Conservation (phyloP, 805 yeast genomes). For the Saturnispora dispora region DNA sequence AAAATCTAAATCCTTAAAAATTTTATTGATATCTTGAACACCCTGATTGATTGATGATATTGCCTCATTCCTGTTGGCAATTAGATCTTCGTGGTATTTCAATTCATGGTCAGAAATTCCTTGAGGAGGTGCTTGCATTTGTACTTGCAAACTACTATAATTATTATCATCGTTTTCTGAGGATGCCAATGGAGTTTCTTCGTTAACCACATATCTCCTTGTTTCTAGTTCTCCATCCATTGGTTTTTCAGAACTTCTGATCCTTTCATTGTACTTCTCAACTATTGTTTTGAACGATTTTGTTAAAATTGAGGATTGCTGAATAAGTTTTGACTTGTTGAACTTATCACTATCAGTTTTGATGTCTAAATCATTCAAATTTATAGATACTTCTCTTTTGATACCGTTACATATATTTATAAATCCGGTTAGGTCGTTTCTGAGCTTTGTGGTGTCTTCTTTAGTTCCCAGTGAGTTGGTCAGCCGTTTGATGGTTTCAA, state of each 20-base stretch:
- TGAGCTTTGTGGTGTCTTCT: background rate
- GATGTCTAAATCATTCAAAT: background rate
- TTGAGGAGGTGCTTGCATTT: conserved; percentile 27
- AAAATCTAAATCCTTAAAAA: conserved; percentile 71
- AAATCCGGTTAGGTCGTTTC: background rate
- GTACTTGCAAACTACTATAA: conserved; percentile 21
- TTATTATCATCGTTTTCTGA: background rate
- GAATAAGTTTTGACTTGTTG: background rate
- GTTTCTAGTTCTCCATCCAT: background rate
- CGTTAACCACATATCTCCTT: background rate
- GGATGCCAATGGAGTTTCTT: background rate
- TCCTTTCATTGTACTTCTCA: background rate
- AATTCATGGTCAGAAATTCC: conserved; percentile 37
- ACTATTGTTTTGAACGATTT: background rate
- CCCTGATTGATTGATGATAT: conserved; percentile 67
- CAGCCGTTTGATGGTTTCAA: background rate
- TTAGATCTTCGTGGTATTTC: conserved; percentile 53
- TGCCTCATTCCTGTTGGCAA: conserved; percentile 67
- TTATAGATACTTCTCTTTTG: background rate
- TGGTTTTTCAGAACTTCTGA: background rate
- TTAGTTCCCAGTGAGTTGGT: background rate
- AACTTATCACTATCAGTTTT: background rate
- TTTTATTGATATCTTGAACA: conserved; percentile 75
- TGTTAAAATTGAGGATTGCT: background rate
- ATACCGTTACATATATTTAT: background rate